Evolutionary conservation across 2,329 filamentous ascomycete species (phyloP).

Genomic region (Clonostachys solani): DNA sequence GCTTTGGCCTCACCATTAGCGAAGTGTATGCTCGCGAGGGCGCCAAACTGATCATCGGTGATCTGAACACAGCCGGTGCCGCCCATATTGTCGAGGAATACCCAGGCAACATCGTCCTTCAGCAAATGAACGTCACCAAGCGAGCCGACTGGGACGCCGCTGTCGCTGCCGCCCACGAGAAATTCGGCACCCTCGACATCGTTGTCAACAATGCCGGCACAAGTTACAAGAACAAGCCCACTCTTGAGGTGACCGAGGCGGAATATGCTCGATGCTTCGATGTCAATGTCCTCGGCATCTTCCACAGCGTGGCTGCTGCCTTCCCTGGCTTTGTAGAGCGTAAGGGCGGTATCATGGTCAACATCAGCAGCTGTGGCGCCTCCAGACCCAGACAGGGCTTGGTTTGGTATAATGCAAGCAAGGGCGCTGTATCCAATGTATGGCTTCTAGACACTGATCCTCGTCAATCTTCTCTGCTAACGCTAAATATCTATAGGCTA

Average conservation of each 20-base stretch:
- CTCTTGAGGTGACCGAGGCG: slow-evolving; percentile 52
- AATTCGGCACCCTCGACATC: slow-evolving; percentile 18
- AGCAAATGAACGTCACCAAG: slow-evolving; percentile 1
- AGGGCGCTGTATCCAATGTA: slow-evolving; percentile 60
- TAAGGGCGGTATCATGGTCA: slow-evolving; percentile 70
- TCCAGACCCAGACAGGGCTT: slow-evolving; percentile 69
- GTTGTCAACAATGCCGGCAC: slow-evolving; percentile 24
- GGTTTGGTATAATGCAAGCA: slow-evolving; percentile 78
- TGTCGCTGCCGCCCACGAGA: background rate
- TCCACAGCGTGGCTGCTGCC: slow-evolving; percentile 71
- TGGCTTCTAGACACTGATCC: background rate
- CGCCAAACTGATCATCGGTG: slow-evolving; percentile 69
- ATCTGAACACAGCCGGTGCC: slow-evolving; percentile 67
- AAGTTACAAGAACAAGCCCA: background rate
- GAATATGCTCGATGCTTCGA: slow-evolving; percentile 80
- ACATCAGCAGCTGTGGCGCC: slow-evolving; percentile 75
- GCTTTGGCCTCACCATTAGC: slow-evolving; percentile 75
- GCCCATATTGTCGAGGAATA: slow-evolving; percentile 50
- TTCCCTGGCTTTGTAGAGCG: slow-evolving; percentile 64
- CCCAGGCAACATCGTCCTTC: background rate
- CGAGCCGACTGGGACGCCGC: slow-evolving; percentile 3
- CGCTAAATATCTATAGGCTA: slow-evolving; percentile 1
- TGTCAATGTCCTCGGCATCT: slow-evolving; percentile 85
- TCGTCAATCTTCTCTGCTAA: background rate
- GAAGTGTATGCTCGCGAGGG: slow-evolving; percentile 77